Conservation (phyloP, 257 asterid genomes). For the Solanum pimpinellifolium region DNA sequence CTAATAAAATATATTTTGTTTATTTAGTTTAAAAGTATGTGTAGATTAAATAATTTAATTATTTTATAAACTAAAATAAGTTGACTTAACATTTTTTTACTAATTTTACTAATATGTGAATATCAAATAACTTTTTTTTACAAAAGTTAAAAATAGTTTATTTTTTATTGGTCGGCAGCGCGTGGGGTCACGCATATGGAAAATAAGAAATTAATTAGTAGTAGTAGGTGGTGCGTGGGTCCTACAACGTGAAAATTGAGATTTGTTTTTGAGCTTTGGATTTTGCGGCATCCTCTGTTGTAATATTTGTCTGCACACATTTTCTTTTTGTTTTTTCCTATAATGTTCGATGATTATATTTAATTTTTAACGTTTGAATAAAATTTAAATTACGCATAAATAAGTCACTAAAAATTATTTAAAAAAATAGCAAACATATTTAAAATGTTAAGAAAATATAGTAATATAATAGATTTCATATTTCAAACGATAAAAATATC, state of each 20-base stretch:
- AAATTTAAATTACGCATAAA: too few species aligned
- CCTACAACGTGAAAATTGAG: neutral
- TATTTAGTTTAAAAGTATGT: too few species aligned
- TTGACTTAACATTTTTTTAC: neutral
- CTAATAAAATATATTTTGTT: too few species aligned
- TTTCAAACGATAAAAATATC: neutral
- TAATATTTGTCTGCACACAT: neutral
- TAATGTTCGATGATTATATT: too few species aligned
- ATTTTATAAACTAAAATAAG: too few species aligned
- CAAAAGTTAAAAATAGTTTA: too few species aligned
- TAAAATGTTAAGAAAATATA: too few species aligned
- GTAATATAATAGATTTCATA: neutral
- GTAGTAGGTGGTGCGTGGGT: neutral
- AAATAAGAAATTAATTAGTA: neutral
- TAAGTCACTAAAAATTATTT: too few species aligned
- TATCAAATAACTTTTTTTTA: too few species aligned
- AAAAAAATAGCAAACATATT: neutral
- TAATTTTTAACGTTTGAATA: too few species aligned
- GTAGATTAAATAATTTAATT: too few species aligned
- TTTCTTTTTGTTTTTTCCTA: too few species aligned
- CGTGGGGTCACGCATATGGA: neutral
- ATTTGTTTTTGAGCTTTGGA: neutral
- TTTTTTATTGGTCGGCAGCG: neutral
- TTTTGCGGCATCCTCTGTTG: neutral
- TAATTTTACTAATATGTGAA: neutral